Conservation (phyloP, 2,329 filamentous ascomycete species). For the Botryotinia globosa region DNA sequence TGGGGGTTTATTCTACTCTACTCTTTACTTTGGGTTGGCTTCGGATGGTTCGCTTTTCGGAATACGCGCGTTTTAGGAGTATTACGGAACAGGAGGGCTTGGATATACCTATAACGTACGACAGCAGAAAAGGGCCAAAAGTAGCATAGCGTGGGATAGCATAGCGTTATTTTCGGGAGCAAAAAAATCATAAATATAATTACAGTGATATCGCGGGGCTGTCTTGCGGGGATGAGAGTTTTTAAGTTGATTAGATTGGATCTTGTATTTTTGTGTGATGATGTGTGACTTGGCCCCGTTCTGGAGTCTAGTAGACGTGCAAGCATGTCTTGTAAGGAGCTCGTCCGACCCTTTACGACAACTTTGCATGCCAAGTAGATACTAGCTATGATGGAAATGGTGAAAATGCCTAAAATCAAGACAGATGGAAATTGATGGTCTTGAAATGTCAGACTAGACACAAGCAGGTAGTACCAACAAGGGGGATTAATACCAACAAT, state of each 20-base stretch:
- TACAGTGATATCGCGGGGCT: not conserved
- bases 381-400: not conserved
- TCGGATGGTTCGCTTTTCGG: not conserved
- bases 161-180: not conserved
- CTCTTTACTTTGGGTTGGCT: not conserved
- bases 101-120: not conserved
- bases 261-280: not conserved
- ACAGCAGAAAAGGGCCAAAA: not conserved
- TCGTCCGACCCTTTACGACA: not conserved
- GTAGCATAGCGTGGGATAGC: not conserved
- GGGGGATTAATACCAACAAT: not conserved
- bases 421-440: not conserved
- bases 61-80: not conserved
- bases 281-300: not conserved
- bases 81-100: not conserved
- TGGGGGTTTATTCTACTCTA: slow-evolving; percentile 1
- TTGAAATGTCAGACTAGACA: not conserved
- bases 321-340: not conserved
- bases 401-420: not conserved
- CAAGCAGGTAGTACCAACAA: not conserved
- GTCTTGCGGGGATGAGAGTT: not conserved
- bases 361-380: not conserved
- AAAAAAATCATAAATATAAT: not conserved
- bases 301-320: not conserved
- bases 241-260: not conserved